phyloP scores from a whole-genome alignment of 306 rosid genomes.

The Erythrophleum fordii region DNA sequence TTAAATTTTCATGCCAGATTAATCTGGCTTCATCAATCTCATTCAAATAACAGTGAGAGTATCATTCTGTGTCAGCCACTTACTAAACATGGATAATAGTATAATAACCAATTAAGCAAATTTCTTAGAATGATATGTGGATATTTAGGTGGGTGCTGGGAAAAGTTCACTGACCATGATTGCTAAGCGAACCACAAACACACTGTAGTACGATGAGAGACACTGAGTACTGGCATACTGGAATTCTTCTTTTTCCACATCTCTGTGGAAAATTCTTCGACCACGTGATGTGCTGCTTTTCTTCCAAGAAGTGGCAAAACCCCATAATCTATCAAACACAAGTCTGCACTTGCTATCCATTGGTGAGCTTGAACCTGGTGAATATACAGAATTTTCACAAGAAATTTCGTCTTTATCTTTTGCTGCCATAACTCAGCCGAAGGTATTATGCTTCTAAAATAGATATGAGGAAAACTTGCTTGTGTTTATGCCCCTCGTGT shows the following conservation, averaged over 20 bases:
- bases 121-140: not conserved
- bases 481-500: slow-evolving; percentile 30
- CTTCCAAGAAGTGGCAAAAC: slow-evolving; percentile 54
- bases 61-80: not conserved
- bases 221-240: slow-evolving; percentile 72
- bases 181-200: slow-evolving; percentile 93
- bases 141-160: not conserved
- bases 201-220: slow-evolving; percentile 94
- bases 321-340: slow-evolving; percentile 57
- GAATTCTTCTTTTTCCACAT: slow-evolving; percentile 89
- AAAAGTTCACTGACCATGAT: slow-evolving; percentile 77
- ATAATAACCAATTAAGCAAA: not conserved
- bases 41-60: not conserved
- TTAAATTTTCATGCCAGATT: not conserved
- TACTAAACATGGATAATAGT: not conserved
- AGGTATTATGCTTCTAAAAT: slow-evolving; percentile 40
- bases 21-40: slow-evolving; percentile 4
- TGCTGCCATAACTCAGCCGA: not conserved
- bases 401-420: slow-evolving; percentile 42
- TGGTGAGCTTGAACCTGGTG: slow-evolving; percentile 44
- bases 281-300: slow-evolving; percentile 51
- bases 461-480: slow-evolving; percentile 29
- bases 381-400: slow-evolving; percentile 48
- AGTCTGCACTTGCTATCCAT: slow-evolving; percentile 57
- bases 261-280: slow-evolving; percentile 74